Conservation (phyloP, 495 filamentous ascomycete species). For the Bryoglossum gracile region DNA sequence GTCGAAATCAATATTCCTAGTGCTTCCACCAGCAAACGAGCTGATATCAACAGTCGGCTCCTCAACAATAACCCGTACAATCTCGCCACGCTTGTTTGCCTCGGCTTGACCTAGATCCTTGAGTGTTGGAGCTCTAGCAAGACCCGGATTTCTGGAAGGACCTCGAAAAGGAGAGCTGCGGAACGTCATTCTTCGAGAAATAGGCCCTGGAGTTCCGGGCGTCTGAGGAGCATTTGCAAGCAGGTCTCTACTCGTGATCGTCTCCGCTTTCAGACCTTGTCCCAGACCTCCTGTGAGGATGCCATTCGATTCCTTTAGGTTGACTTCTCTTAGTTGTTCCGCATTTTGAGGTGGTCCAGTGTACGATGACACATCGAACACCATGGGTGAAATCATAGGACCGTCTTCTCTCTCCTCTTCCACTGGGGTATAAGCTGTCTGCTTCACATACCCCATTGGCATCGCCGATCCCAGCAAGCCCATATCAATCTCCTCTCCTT, state of each 20-base stretch:
- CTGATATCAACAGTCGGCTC: slow-evolving; percentile 34
- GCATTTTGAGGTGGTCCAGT: slow-evolving; percentile 19
- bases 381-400: slow-evolving; percentile 6
- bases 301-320: slow-evolving; percentile 32
- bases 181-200: slow-evolving; percentile 19
- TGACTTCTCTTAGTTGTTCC: slow-evolving; percentile 10
- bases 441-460: slow-evolving; percentile 10
- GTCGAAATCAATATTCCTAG: slow-evolving; percentile 8
- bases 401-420: slow-evolving; percentile 18
- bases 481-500: slow-evolving; percentile 23
- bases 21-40: slow-evolving; percentile 20
- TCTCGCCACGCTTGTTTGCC: slow-evolving; percentile 43
- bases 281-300: slow-evolving; percentile 44
- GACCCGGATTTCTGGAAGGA: slow-evolving; percentile 21
- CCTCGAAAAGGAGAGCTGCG: slow-evolving; percentile 5
- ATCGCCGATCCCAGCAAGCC: slow-evolving; percentile 15
- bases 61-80: slow-evolving; percentile 44
- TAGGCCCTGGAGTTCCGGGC: slow-evolving; percentile 24
- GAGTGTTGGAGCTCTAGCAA: slow-evolving; percentile 30
- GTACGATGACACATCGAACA: slow-evolving; percentile 19
- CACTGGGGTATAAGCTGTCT: slow-evolving; percentile 13
- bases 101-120: slow-evolving; percentile 40
- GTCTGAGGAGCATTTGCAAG: slow-evolving; percentile 30
- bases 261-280: slow-evolving; percentile 33
- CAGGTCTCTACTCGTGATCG: slow-evolving; percentile 35